Base-by-base conservation (phyloP, 495 filamentous ascomycete species). In the Saxispiralis lemnorum region DNA sequence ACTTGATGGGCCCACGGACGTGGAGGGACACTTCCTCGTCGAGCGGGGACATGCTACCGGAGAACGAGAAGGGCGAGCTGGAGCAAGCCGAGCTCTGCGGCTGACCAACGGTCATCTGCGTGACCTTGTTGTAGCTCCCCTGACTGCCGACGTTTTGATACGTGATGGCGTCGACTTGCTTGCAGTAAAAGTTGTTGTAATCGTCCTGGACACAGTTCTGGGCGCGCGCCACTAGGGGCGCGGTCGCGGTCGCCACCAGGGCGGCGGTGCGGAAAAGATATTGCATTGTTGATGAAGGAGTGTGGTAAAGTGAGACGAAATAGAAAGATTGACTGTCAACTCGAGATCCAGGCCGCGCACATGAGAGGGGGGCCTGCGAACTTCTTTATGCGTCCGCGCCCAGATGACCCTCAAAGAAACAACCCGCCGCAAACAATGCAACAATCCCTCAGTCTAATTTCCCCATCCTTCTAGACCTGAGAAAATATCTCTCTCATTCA, bases 21-120 rank as follows among this genome's bases (percentile, higher is more conserved):
- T 81, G 75, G 37, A 82, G 39, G 0, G 77, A 79, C 28, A 83
- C 56, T 53, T 78, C 75, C 45, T 79, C 76, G 53, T 75, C 59
- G 40, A 81, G 66, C 0, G 81, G 81, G 24, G 77, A 65, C 32
- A 82, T 51, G 13, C 63, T 62, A 9, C 76, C 78, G 7, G 59
- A 64, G 53, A 71, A 81, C 1, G 47, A n/a, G 48, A 60, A 65
- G 17, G 59, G 49, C 17, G 55, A 41, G 41, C 61, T 70, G 1
- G 57, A 43, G 56, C 80, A 84, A 0, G 57, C 46, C 6, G 79
- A 79, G 13, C 58, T 62, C 21, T 53, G 45, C 14, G 60, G 41
- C 48, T 77, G 24, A 4, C 24, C 24, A 4, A 9, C 9, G 24
- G 24, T 60, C 75, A 83, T 81, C 36, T 49, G 44, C 10, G 60